Base-by-base conservation (phyloP, 1,139 yeast species). In the Pichia sp. region DNA sequence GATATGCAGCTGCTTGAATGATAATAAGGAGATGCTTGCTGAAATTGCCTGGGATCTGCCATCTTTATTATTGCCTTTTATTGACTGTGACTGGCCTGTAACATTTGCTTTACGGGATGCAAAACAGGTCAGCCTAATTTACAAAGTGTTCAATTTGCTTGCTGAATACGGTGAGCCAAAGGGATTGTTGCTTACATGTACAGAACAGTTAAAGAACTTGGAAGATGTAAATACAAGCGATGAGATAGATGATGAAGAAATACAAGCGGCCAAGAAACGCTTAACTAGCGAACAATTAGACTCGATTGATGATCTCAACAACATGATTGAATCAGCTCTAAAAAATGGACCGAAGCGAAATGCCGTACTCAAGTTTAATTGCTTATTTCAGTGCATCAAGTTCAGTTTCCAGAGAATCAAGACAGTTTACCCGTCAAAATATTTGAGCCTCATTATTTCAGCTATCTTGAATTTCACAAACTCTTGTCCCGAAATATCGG, bases 31-130 rank as follows among this genome's bases (percentile, higher is more conserved):
- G n/a, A 57, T 85, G 25, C 64, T 77, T 0, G 63, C 69, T 41
- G 84, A 81, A 48, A 73, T 85, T 40, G 94, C 94, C 2, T 87
- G 96, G 96, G 96, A 87, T 55, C 54, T 87, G 17, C 96, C 95
- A 0, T 69, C 66, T 22, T 53, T 83, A 30, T 50, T 87, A 15
- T 52, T 84, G 29, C 57, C 60, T 4, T 75, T 64, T 46, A 45
- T 72, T 13, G 72, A 58, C 6, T 35, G 46, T 4, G 53, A 50
- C 2, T 52, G 55, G 52, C 39, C 40, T 3, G 32, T 42, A 3
- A 30, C 23, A 3, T 6, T 16, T n/a, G 35, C 41, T 1, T 43
- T 58, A 14, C 15, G 29, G 5, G 35, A 42, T 15, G 46, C 49
- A 19, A 34, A 35, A 12, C 48, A 42, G 12, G 45, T 64, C 15